Base-by-base conservation (phyloP, 805 yeast genomes). In the Isabelozyma gotoi region DNA sequence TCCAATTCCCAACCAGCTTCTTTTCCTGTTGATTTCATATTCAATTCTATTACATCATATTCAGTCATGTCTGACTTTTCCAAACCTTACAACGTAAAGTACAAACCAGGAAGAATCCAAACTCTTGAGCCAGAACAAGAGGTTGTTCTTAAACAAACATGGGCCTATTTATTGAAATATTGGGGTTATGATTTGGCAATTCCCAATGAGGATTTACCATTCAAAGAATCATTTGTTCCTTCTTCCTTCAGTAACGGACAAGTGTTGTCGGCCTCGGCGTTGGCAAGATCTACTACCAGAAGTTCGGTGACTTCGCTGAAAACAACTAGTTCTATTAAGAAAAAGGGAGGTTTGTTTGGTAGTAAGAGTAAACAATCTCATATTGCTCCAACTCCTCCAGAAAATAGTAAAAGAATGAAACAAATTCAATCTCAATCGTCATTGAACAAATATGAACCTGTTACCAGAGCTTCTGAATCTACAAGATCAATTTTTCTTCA, bases 151-250 rank as follows among this genome's bases (percentile, higher is more conserved):
- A 87, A 87, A 61, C 88, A 84, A 55, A 73, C 77, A 4, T 87
- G 91, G 90, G 81, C 84, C 39, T 74, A 81, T 53, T 54, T 81
- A 38, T 67, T 86, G 50, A 80, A 78, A 50, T 77, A 70, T 45
- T 74, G 82, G 75, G 89, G 88, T 4, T 70, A 76, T 53, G 59
- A 51, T 0, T 47, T 77, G 15, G 52, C 53, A 33, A 53, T 71
- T 31, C 48, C 59, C 5, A 41, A 40, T 12, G 60, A 55, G 7
- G 74, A 69, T 40, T 40, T 70, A 24, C 45, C 48, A 19, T 61
- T 50, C 43, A 52, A 54, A 29, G 65, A 60, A 38, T 59, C 69
- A 35, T 68, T 53, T 42, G 63, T 68, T 16, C 56, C 67, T 15
- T 65, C 74, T 6, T 47, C 57, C 3, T 10, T 24, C 10, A 20